Evolutionary conservation across 164 flowering plant species (phyloP), one percentile per base, ranked within the genome.

Genomic region (Macadamia integrifolia): DNA sequence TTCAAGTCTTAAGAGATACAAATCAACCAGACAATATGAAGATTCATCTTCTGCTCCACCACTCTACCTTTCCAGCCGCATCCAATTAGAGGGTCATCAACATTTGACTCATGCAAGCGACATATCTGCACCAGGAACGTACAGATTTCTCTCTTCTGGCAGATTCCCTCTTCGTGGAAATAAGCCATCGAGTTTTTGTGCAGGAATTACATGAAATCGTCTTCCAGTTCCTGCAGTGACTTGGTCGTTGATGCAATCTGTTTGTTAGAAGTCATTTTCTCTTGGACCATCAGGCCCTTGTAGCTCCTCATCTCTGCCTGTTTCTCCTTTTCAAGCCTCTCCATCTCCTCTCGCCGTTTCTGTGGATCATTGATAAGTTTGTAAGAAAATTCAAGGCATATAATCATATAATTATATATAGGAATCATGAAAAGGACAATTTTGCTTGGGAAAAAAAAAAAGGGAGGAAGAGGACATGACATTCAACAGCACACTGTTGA

Each of bases 191-290:
- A 53, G 14, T 52, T 29, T 23, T 9, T 7, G 48, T 28, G 31
- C 63, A 23, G 6, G 58, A 17, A 59, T 86, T 76, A 92, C 97
- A 92, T 94, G 87, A 90, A 92, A 71, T 92, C 97, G 3, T 94
- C 99, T 76, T 92, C 99, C 66, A 94, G 77, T 76, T 94, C 97
- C 80, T 92, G 97, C 72, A 94, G 71, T 42, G 97, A 86, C 78
- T 91, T 92, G 83, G 74, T 80, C 52, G 81, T 50, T 40, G 92
- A 69, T n/a, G 93, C 97, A 66, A 94, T 86, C 61, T 94, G 84
- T 76, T 90, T 94, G 86, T 94, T 94, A 9, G 97, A 92, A 18
- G 96, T 94, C 99, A 94, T 94, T 64, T 94, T 94, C 28, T 90
- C 97, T 3, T 95, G 74, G 3, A 94, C 93, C 97, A 94, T 92